Evolutionary conservation across 2,329 filamentous ascomycete genomes (phyloP).

Genomic region (Pseudocercospora crystallina): DNA sequence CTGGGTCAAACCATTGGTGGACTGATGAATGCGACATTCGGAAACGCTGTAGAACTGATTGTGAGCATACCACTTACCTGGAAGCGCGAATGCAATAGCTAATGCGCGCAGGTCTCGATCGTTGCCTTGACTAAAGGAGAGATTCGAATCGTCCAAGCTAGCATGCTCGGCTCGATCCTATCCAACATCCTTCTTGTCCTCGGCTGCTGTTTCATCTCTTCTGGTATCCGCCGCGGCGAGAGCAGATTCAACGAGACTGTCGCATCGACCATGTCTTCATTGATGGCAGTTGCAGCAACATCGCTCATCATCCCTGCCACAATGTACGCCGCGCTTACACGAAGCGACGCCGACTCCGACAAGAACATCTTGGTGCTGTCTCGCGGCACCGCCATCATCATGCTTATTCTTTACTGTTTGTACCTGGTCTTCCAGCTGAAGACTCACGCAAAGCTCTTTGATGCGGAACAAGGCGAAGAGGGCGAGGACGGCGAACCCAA

Average conservation of each 20-base stretch:
- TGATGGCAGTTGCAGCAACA: conserved; percentile 57
- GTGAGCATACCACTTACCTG: conserved; percentile 33
- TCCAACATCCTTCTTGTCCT: conserved; percentile 84
- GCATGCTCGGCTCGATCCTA: conserved; percentile 93
- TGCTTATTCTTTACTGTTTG: conserved; percentile 54
- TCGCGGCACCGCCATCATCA: conserved; percentile 54
- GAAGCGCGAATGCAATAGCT: background rate
- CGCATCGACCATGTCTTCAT: conserved; percentile 70
- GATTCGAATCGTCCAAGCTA: conserved; percentile 95
- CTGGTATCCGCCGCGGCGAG: conserved; percentile 46
- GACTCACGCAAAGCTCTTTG: conserved; percentile 50
- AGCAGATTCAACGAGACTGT: conserved; percentile 69
- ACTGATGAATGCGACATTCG: conserved; percentile 73
- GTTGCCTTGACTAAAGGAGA: conserved; percentile 81
- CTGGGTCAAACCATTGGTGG: conserved; percentile 74
- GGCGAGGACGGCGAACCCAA: conserved; percentile 33
- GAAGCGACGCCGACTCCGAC: conserved; percentile 42
- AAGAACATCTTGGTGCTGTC: conserved; percentile 51
- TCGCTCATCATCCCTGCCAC: conserved; percentile 56
- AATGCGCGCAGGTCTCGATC: conserved; percentile 62
- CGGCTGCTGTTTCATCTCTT: conserved; percentile 55
- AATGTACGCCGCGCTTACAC: conserved; percentile 48
- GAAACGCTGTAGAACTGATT: conserved; percentile 78
- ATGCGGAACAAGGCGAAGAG: conserved; percentile 37
- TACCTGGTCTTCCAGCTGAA: conserved; percentile 58